Conservation (phyloP, 192 early-diverging fungal species). For the Thoreauomyces humboldtii region DNA sequence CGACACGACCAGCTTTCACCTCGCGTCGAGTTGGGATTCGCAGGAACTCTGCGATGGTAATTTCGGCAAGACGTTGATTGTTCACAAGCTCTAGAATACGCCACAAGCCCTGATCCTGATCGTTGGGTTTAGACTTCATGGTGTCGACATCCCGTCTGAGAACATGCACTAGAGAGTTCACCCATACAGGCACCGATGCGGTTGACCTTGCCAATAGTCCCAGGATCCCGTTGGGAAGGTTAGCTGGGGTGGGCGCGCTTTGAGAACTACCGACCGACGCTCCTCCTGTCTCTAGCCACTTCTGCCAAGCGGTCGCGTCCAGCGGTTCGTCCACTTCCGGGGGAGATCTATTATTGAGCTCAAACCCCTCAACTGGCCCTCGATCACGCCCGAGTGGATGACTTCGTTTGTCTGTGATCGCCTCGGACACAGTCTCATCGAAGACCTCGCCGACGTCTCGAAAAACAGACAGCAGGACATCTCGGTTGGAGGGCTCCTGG, state of each 20-base stretch:
- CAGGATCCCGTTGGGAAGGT: slow-evolving; percentile 47
- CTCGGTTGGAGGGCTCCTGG: slow-evolving; percentile 26
- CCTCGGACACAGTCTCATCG: slow-evolving; percentile 6
- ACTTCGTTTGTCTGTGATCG: no score
- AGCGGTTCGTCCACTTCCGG: slow-evolving; percentile 34
- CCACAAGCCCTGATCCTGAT: slow-evolving; percentile 55
- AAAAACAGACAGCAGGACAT: slow-evolving; percentile 24
- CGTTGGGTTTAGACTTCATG: slow-evolving; percentile 39
- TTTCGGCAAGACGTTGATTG: slow-evolving; percentile 73
- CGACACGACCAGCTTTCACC: slow-evolving; percentile 33
- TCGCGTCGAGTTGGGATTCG: slow-evolving; percentile 40
- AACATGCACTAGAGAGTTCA: slow-evolving; percentile 61
- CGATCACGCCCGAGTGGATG: slow-evolving; percentile 13
- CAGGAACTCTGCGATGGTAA: slow-evolving; percentile 80
- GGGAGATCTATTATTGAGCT: slow-evolving; percentile 69
- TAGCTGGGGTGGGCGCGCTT: slow-evolving; percentile 51
- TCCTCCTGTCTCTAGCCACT: slow-evolving; percentile 77
- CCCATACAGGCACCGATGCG: slow-evolving; percentile 65
- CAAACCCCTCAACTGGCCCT: slow-evolving; percentile 69
- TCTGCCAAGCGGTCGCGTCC: slow-evolving; percentile 66
- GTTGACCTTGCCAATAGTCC: slow-evolving; percentile 53
- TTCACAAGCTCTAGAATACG: slow-evolving; percentile 68
- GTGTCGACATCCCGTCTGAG: slow-evolving; percentile 69
- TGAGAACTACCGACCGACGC: slow-evolving; percentile 71
- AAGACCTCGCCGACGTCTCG: slow-evolving; percentile 21